These are phyloP conservation scores for Starmerella etchellsii DNA, from an alignment of 805 yeast genomes.

Conservation along the genomic window DNA sequence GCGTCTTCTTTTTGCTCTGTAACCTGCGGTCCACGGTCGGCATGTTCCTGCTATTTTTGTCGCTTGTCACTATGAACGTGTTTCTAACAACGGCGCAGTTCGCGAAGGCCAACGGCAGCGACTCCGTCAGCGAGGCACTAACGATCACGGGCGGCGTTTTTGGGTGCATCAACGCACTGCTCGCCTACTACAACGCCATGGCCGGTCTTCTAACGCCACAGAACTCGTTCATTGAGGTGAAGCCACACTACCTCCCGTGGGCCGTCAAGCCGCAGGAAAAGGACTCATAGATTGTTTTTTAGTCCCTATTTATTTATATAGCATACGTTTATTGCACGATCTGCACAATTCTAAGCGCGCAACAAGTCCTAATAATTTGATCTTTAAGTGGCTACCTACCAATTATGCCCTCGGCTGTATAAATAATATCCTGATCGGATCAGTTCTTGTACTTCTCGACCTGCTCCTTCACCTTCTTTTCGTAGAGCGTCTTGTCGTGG, in stretches of 20 bases:
- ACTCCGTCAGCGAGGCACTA: constrained; percentile 28
- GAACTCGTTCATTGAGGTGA: constrained; percentile 46
- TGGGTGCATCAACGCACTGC: constrained; percentile 42
- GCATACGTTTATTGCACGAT: no score
- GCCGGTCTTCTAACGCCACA: constrained; percentile 47
- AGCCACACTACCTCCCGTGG: constrained; percentile 40
- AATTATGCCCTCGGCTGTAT: no score
- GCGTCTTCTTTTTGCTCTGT: constrained; percentile 39
- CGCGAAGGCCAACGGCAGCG: constrained; percentile 18
- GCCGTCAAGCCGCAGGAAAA: constrained; percentile 14
- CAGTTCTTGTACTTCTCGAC: constrained; percentile 45
- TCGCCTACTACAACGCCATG: constrained; percentile 52
- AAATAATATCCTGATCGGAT: no score
- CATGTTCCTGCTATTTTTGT: constrained; percentile 44
- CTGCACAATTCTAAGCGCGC: no score
- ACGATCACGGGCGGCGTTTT: constrained; percentile 50
- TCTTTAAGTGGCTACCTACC: no score
- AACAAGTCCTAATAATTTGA: no score
- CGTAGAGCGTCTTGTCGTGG: constrained; percentile 54
- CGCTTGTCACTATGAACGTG: constrained; percentile 42
- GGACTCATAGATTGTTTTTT: neutral
- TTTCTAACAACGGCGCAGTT: constrained; percentile 43
- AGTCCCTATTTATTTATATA: no score
- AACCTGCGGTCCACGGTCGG: constrained; percentile 55
- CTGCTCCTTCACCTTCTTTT: constrained; percentile 67